Conservation (phyloP, 2,329 filamentous ascomycete species). For the Stemphylium beticola region DNA sequence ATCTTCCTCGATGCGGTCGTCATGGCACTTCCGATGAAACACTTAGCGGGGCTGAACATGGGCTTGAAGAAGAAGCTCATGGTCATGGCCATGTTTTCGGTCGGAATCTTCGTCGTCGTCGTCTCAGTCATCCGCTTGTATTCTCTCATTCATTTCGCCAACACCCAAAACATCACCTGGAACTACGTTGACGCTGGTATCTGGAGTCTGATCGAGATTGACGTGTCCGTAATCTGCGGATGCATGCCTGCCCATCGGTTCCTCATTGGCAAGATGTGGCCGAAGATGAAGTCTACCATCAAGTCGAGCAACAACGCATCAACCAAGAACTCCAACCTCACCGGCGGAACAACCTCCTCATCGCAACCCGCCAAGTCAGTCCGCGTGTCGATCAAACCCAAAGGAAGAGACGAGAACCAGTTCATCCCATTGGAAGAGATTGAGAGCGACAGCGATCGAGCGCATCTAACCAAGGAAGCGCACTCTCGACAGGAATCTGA, state of each 20-base stretch:
- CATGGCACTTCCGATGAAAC: conserved; percentile 42
- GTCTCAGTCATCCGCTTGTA: conserved; percentile 51
- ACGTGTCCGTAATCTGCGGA: conserved; percentile 46
- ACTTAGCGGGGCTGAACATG: conserved; percentile 41
- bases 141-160: conserved; percentile 51
- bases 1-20: conserved; percentile 37
- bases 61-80: conserved; percentile 41
- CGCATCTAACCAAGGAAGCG: neutral
- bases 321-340: conserved; percentile 5
- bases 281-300: conserved; percentile 22
- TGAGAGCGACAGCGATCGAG: conserved; percentile 14
- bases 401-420: conserved; percentile 20
- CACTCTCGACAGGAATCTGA: conserved; percentile 7
- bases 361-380: conserved; percentile 4
- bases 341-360: neutral
- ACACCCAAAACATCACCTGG: conserved; percentile 49
- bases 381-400: conserved; percentile 24
- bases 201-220: conserved; percentile 50
- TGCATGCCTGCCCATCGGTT: conserved; percentile 48
- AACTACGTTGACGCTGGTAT: conserved; percentile 49
- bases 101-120: conserved; percentile 51
- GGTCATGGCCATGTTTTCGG: conserved; percentile 46
- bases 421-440: conserved; percentile 26
- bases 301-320: conserved; percentile 8
- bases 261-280: conserved; percentile 21